phyloP scores from a whole-genome alignment of 2,329 filamentous ascomycete species.

The Hypocreales sp. region DNA sequence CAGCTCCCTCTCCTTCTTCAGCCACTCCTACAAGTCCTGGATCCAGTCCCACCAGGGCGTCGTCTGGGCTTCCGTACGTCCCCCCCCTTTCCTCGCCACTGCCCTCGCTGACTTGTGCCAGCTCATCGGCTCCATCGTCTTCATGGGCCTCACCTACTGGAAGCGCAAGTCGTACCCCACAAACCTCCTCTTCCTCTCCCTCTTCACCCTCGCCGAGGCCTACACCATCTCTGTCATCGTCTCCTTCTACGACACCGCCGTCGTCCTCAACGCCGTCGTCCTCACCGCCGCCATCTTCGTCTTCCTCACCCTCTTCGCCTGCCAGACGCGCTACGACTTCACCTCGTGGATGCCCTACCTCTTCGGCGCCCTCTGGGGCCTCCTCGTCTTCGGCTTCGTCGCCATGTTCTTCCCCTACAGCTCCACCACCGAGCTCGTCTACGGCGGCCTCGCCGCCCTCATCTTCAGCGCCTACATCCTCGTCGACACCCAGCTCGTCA shows the following conservation, averaged over 20 bases:
- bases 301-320: slow-evolving; percentile 74
- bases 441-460: slow-evolving; percentile 66
- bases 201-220: slow-evolving; percentile 83
- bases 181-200: slow-evolving; percentile 82
- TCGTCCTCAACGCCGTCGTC: slow-evolving; percentile 81
- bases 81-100: not conserved
- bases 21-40: slow-evolving; percentile 62
- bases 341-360: slow-evolving; percentile 94
- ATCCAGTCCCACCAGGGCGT: slow-evolving; percentile 73
- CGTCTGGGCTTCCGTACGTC: slow-evolving; percentile 64
- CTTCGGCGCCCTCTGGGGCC: slow-evolving; percentile 76
- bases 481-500: slow-evolving; percentile 88
- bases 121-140: slow-evolving; percentile 67
- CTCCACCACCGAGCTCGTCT: slow-evolving; percentile 71
- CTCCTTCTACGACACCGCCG: slow-evolving; percentile 68
- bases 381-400: slow-evolving; percentile 90
- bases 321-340: slow-evolving; percentile 97
- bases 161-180: slow-evolving; percentile 91
- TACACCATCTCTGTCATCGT: slow-evolving; percentile 89
- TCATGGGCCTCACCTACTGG: slow-evolving; percentile 84
- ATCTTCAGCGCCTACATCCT: slow-evolving; percentile 93
- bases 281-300: slow-evolving; percentile 76
- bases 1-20: slow-evolving; percentile 78
- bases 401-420: slow-evolving; percentile 73
- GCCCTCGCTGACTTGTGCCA: slow-evolving; percentile 10